Evolutionary conservation across 192 early-diverging fungal species (phyloP).

Genomic region (Mortierella alpina): DNA sequence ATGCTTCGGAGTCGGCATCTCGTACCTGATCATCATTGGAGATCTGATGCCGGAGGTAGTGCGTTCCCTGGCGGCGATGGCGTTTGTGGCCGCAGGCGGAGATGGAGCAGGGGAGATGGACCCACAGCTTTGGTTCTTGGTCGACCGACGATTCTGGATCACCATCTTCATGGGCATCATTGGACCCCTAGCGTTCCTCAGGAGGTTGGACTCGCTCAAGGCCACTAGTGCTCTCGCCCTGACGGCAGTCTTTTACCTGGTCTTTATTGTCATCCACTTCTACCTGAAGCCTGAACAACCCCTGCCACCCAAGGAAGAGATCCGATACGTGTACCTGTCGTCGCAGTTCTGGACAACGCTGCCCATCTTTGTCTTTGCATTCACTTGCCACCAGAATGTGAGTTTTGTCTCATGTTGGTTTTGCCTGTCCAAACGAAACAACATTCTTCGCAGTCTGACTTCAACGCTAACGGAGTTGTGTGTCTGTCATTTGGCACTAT

Average conservation of each 20-base stretch:
- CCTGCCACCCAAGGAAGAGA: conserved; percentile 67
- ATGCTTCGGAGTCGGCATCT: conserved; percentile 96
- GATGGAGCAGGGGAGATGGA: conserved; percentile 41
- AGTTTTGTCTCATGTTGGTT: conserved; percentile 28
- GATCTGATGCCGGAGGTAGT: conserved; percentile 88
- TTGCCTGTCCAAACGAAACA: conserved; percentile 19
- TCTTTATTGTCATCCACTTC: conserved; percentile 85
- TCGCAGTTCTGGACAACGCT: conserved; percentile 77
- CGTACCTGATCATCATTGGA: conserved; percentile 95
- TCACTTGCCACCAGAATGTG: conserved; percentile 99
- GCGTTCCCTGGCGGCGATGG: conserved; percentile 45
- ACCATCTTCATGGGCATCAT: conserved; percentile 78
- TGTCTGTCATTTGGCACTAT: background rate
- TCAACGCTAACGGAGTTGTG: conserved; percentile 5
- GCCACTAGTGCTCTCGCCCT: conserved; percentile 92
- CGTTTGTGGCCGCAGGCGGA: conserved; percentile 38
- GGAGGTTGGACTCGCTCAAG: conserved; percentile 87
- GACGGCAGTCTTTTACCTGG: conserved; percentile 85
- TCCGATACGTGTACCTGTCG: conserved; percentile 69
- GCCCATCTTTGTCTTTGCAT: conserved; percentile 99
- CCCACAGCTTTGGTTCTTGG: conserved; percentile 53
- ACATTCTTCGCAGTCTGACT: no score
- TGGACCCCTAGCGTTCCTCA: conserved; percentile 82
- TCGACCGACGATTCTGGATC: conserved; percentile 87
- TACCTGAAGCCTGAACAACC: conserved; percentile 71